Evolutionary conservation across 441 rosid species (phyloP).

Genomic region (Jatropha multifida): DNA sequence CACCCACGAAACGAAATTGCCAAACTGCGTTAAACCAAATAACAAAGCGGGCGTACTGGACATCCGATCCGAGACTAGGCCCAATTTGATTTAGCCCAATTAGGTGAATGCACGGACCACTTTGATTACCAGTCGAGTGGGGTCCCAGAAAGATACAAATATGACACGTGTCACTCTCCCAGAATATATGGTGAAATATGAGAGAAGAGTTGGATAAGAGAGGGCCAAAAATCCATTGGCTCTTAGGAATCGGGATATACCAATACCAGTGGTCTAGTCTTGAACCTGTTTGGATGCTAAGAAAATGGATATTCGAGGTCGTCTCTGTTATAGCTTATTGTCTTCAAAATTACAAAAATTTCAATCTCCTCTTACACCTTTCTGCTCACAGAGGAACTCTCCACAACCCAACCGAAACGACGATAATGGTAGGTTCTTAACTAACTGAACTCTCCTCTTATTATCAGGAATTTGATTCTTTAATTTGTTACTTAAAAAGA

Average conservation of each 20-base stretch:
- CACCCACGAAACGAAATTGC: too few species aligned
- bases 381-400: constrained; percentile 45
- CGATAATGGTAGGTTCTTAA: constrained; percentile 35
- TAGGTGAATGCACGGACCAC: too few species aligned
- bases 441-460: too few species aligned
- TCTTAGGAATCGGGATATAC: not conserved
- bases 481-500: too few species aligned
- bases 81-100: too few species aligned
- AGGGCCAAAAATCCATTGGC: not conserved
- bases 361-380: constrained; percentile 27
- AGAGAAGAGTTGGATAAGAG: constrained; percentile 24
- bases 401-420: constrained; percentile 40
- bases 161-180: not conserved
- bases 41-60: too few species aligned
- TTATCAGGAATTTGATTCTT: not conserved
- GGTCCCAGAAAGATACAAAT: not conserved
- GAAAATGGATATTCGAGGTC: constrained; percentile 53
- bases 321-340: constrained; percentile 28
- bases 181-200: constrained; percentile 23
- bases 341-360: constrained; percentile 23
- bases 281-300: constrained; percentile 16
- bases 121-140: not conserved
- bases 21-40: not conserved
- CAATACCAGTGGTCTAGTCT: not conserved
- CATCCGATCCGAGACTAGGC: too few species aligned